Evolutionary conservation across 2,329 filamentous ascomycete genomes (phyloP).

Genomic region (Knoxdaviesia capensis): DNA sequence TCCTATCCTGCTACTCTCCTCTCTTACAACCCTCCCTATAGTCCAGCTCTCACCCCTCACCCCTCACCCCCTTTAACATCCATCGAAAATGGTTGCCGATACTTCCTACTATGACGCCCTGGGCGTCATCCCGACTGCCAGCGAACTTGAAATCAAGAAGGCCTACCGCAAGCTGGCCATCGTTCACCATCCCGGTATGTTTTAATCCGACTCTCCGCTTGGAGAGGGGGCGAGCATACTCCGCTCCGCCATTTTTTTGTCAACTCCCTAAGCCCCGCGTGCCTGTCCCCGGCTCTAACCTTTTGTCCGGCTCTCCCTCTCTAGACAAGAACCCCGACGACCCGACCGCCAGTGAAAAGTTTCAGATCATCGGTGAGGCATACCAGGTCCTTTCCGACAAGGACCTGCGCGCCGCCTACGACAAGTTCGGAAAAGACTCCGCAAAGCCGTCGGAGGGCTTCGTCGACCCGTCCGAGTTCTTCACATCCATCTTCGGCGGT

Average conservation of each 20-base stretch:
- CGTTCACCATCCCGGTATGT: slow-evolving; percentile 65
- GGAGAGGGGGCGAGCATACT: neutral
- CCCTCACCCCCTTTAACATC: neutral
- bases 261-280: neutral
- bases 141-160: slow-evolving; percentile 90
- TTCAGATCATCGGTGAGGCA: slow-evolving; percentile 65
- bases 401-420: slow-evolving; percentile 77
- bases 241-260: neutral
- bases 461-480: slow-evolving; percentile 92
- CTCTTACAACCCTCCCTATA: too few relatives aligned
- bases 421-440: slow-evolving; percentile 91
- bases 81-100: slow-evolving; percentile 57
- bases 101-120: slow-evolving; percentile 77
- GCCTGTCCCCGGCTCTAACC: slow-evolving; percentile 1
- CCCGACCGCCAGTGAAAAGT: slow-evolving; percentile 80
- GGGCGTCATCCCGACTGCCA: slow-evolving; percentile 65
- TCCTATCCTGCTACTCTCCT: too few relatives aligned
- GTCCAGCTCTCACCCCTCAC: neutral
- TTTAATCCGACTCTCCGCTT: neutral
- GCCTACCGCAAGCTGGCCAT: slow-evolving; percentile 91
- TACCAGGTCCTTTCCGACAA: slow-evolving; percentile 71
- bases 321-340: slow-evolving; percentile 95
- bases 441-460: slow-evolving; percentile 84
- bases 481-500: slow-evolving; percentile 93
- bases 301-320: slow-evolving; percentile 2